Base-by-base conservation (phyloP, 2,329 filamentous ascomycete genomes). In the Chaetothyriales sp. region DNA sequence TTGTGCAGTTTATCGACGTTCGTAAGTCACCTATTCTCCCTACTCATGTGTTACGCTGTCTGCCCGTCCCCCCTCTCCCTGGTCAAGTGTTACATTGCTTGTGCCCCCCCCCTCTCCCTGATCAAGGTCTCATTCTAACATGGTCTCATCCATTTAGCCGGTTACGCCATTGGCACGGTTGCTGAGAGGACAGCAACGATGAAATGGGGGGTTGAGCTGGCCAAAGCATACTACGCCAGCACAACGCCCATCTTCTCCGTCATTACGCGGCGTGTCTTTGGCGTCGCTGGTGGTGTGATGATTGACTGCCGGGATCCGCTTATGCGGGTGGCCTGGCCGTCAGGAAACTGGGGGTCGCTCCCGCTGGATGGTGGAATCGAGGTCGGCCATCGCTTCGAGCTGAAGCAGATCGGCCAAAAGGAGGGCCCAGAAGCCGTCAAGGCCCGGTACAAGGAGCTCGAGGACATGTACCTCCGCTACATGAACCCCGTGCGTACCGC, bases 401-500 rank as follows among this genome's bases (percentile, higher is more conserved):
- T 82, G 53, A 74, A 72, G 52, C 49, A 52, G n/a, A 51, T 59
- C 12, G 50, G 51, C 2, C 71, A 77, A 55, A 74, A 74, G 25
- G 71, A 74, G 51, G 76, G 76, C 0, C 64, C 68, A 32, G 72
- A 74, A 54, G 71, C 70, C 18, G 81, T 81, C 49, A 68, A 66
- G 45, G 71, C 68, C 19, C 70, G 70, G 54, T 81, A 80, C 55
- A 67, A 69, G 43, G 74, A 79, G 58, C 56, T 83, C 28, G 75
- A 81, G 44, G 71, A 75, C 20, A 77, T 80, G 61, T 82, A 82
- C 61, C 64, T 70, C 36, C 67, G 78, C 19, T 59, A 82, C 55
- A 81, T 81, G 76, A 83, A 81, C 56, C 79, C 79, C 0, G 76
- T 82, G 1, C 66, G 79, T 15, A 81, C 78, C 3, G 79, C 79